These are phyloP conservation scores for Coemansia sp. DNA, from an alignment of 192 early-diverging fungal genomes.

Conservation along the genomic window DNA sequence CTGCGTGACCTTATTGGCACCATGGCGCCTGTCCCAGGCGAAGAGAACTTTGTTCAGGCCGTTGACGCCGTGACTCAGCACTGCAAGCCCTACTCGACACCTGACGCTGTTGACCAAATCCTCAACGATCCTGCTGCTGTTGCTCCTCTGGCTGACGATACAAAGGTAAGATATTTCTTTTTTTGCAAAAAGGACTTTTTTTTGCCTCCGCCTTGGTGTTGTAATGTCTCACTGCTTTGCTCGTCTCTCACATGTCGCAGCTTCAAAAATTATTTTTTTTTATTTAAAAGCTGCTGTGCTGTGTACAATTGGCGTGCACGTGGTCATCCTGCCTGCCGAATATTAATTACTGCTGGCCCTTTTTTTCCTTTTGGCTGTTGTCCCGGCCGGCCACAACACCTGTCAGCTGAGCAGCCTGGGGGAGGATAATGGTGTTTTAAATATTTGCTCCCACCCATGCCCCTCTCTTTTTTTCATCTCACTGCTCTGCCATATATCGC, in stretches of 20 bases:
- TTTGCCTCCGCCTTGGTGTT: not conserved
- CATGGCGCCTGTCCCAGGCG: slow-evolving; percentile 64
- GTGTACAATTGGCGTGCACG: slow-evolving; percentile 25
- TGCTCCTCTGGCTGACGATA: slow-evolving; percentile 9
- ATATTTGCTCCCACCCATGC: not conserved
- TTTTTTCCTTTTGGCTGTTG: not conserved
- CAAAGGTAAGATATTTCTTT: slow-evolving; percentile 32
- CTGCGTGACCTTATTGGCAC: slow-evolving; percentile 65
- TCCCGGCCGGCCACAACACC: not conserved
- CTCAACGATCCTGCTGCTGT: slow-evolving; percentile 39
- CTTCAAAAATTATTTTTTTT: not conserved
- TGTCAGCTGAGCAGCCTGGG: slow-evolving; percentile 2
- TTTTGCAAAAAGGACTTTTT: not conserved
- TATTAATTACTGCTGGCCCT: slow-evolving; percentile 23
- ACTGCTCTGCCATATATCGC: slow-evolving; percentile 8
- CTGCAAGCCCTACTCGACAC: slow-evolving; percentile 61
- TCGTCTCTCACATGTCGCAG: slow-evolving; percentile 10
- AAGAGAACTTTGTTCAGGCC: slow-evolving; percentile 94
- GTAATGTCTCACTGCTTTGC: slow-evolving; percentile 1
- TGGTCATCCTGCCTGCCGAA: slow-evolving; percentile 7
- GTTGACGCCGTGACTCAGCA: slow-evolving; percentile 60
- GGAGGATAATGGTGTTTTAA: slow-evolving; percentile 1
- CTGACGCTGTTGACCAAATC: slow-evolving; percentile 26
- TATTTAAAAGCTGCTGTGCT: not conserved
- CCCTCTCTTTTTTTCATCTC: not conserved